Evolutionary conservation across 108 stramenopile genomes (phyloP).

Genomic region (Schizochytrium sp.): DNA sequence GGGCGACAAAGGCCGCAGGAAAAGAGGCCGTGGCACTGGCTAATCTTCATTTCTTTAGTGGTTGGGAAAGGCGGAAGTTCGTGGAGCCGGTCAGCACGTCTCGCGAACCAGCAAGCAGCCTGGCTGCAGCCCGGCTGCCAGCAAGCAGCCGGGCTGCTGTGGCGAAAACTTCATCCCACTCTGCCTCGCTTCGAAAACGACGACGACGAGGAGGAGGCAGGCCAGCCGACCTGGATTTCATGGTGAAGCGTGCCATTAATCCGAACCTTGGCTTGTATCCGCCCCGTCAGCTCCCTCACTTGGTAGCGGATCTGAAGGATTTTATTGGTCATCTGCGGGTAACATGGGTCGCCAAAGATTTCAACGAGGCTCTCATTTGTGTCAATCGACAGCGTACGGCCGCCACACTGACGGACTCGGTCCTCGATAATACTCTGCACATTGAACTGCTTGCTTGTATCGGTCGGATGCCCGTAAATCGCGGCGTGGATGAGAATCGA

Average conservation of each 20-base stretch:
- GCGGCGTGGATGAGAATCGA: neutral
- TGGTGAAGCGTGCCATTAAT: neutral
- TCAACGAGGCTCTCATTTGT: neutral
- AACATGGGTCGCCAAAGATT: neutral
- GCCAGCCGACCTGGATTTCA: neutral
- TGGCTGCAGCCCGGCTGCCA: too few relatives aligned
- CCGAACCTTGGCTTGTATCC: neutral
- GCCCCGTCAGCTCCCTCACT: neutral
- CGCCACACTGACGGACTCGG: neutral
- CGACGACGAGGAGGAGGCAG: neutral
- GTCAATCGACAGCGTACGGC: neutral
- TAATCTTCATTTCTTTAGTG: too few relatives aligned
- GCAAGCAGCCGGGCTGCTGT: too few relatives aligned
- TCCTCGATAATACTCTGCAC: neutral
- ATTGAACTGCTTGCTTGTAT: neutral
- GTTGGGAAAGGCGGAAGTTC: too few relatives aligned
- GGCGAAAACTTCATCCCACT: too few relatives aligned
- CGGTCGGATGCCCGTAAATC: neutral
- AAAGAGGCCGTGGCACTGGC: too few relatives aligned
- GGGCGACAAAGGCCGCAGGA: too few relatives aligned
- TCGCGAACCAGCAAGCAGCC: too few relatives aligned
- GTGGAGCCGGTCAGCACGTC: too few relatives aligned
- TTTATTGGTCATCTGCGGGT: neutral
- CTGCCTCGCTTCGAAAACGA: too few relatives aligned
- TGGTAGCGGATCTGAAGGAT: neutral